Conservation (phyloP, 768 basidiomycete species). For the Pleurotus sapidus region DNA sequence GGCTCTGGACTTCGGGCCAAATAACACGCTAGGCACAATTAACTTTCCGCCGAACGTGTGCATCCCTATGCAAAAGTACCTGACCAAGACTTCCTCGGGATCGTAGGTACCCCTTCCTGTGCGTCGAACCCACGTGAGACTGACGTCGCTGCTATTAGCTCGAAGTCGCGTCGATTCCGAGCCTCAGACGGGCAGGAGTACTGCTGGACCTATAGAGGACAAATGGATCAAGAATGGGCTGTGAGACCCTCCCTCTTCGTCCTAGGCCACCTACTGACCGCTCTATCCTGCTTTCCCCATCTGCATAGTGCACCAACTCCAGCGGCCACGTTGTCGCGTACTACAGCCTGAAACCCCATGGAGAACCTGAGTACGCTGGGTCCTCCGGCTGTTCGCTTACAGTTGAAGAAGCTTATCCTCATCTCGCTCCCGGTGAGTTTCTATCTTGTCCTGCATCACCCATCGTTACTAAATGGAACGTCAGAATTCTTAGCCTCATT, state of each 20-base stretch:
- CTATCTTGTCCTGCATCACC: background rate
- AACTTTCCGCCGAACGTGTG: conserved; percentile 32
- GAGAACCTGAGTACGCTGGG: conserved; percentile 48
- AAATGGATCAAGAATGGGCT: conserved; percentile 59
- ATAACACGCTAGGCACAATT: conserved; percentile 51
- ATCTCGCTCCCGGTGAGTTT: conserved; percentile 53
- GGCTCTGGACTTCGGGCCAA: conserved; percentile 48
- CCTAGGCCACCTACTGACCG: conserved; percentile 3
- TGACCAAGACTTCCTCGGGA: conserved; percentile 29
- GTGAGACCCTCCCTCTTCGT: conserved; percentile 30
- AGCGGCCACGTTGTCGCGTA: conserved; percentile 53
- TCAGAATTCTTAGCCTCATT: conserved; percentile 60
- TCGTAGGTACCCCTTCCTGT: too few species aligned
- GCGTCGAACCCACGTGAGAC: too few species aligned
- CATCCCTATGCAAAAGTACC: conserved; percentile 51
- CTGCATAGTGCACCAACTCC: conserved; percentile 50
- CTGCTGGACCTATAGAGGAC: conserved; percentile 50
- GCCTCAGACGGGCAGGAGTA: conserved; percentile 63
- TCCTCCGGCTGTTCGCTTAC: conserved; percentile 65
- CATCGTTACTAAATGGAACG: conserved; percentile 6
- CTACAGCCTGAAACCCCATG: conserved; percentile 54
- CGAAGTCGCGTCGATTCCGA: conserved; percentile 46
- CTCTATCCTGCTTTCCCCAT: background rate
- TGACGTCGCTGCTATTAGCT: conserved; percentile 22
- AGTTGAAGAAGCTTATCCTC: conserved; percentile 58